These are phyloP conservation scores for Kwoniella europaea DNA, from an alignment of 768 basidiomycete genomes.

Conservation along the genomic window DNA sequence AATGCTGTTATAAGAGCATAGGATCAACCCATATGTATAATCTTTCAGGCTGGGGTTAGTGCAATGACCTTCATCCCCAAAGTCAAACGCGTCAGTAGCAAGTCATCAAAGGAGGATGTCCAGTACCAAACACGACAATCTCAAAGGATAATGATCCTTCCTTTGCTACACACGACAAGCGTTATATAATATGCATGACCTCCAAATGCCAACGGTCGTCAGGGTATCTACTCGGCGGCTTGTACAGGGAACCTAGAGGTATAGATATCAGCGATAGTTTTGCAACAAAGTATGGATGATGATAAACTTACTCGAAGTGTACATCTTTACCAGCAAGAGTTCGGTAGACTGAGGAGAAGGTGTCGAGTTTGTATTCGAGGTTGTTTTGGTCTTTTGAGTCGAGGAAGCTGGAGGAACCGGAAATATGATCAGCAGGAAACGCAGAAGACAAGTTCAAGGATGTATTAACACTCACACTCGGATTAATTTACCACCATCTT, in stretches of 20 bases:
- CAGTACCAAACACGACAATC: neutral
- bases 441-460: neutral
- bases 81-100: neutral
- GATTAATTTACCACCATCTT: conserved; percentile 92
- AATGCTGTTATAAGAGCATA: no score
- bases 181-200: conserved; percentile 39
- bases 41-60: no score
- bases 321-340: conserved; percentile 96
- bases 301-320: conserved; percentile 54
- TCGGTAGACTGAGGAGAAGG: conserved; percentile 94
- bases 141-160: conserved; percentile 14
- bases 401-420: conserved; percentile 70
- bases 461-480: conserved; percentile 79
- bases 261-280: conserved; percentile 1
- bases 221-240: conserved; percentile 43
- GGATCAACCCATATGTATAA: no score
- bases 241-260: conserved; percentile 50
- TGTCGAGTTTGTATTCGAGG: conserved; percentile 99
- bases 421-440: neutral
- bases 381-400: conserved; percentile 97
- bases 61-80: neutral
- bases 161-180: conserved; percentile 2
- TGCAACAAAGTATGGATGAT: neutral
- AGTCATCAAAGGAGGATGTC: conserved; percentile 3
- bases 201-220: conserved; percentile 26